phyloP scores from a whole-genome alignment of 305 asterid genomes.

The Fraxinus albicans region DNA sequence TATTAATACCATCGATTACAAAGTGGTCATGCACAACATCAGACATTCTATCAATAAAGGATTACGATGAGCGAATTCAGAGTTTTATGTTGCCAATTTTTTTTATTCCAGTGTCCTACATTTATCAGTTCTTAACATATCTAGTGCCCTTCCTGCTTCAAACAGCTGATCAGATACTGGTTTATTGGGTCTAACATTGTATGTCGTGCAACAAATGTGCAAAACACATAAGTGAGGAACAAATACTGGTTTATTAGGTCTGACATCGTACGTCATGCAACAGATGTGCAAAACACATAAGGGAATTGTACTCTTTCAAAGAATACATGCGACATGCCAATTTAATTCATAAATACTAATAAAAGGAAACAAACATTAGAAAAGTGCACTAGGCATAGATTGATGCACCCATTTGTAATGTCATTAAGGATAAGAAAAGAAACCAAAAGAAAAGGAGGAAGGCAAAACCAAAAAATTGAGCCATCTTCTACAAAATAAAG shows the following conservation, averaged over 20 bases:
- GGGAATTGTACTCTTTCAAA: neutral
- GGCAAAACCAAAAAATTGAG: neutral
- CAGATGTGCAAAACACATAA: neutral
- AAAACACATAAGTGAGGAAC: neutral
- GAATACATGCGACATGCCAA: neutral
- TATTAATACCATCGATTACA: neutral
- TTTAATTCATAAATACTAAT: neutral
- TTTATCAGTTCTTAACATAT: neutral
- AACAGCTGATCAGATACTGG: neutral
- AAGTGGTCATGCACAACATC: neutral
- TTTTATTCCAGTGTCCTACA: neutral
- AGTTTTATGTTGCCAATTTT: neutral
- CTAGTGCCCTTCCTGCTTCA: neutral
- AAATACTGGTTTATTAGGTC: neutral
- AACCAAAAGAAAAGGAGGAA: neutral
- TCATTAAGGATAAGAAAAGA: neutral
- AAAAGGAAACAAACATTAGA: neutral
- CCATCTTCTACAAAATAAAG: neutral
- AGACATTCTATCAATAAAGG: neutral
- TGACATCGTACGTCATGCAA: neutral
- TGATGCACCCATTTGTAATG: neutral
- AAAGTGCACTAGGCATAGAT: neutral
- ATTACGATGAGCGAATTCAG: neutral
- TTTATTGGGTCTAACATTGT: neutral
- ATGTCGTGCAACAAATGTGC: neutral